Base-by-base conservation (phyloP, 345 rosid genomes). In the Gossypium herbaceum region DNA sequence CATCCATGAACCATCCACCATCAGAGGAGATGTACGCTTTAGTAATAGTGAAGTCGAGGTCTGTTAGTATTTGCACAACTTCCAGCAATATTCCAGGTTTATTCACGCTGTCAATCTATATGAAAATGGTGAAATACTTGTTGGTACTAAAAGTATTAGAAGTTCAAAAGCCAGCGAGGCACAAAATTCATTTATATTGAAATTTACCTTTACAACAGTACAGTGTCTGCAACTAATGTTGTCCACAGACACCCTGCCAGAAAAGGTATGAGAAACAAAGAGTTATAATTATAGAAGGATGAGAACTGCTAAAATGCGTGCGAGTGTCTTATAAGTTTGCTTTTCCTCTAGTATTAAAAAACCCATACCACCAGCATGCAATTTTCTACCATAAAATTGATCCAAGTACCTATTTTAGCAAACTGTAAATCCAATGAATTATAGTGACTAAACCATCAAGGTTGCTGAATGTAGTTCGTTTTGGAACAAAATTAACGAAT, bases 1-100 rank as follows among this genome's bases (percentile, higher is more conserved):
- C 94, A 39, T 94, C 98, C 98, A 94, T 92, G 86, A 92, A 91
- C 98, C 98, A 94, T 79, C 97, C 97, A 9, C 98, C 98, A 79
- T 94, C 98, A 17, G 98, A 92, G 77, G 98, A 94, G 77, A 94
- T 84, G 83, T 92, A 92, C 27, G 98, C 98, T 79, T 94, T 94
- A 64, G 90, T 85, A 83, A 94, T 91, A n/a, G 83, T 88, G 73
- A 94, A 90, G 85, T 94, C 92, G 12, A 92, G 88, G 81, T 94
- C 98, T 0, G 94, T 79, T 12, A 94, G 84, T n/a, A 91, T 83
- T 84, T 94, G 97, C 64, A 94, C 98, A 48, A 90, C 98, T 90
- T 92, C 98, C 25, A 94, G 88, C 44, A 94, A 78, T 71, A 94
- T 94, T 80, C 98, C 98, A 11, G 94, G 97, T 78, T 92, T 94